Evolutionary conservation across 805 yeast species (phyloP).

Genomic region (Kodamaea neixiangensis): DNA sequence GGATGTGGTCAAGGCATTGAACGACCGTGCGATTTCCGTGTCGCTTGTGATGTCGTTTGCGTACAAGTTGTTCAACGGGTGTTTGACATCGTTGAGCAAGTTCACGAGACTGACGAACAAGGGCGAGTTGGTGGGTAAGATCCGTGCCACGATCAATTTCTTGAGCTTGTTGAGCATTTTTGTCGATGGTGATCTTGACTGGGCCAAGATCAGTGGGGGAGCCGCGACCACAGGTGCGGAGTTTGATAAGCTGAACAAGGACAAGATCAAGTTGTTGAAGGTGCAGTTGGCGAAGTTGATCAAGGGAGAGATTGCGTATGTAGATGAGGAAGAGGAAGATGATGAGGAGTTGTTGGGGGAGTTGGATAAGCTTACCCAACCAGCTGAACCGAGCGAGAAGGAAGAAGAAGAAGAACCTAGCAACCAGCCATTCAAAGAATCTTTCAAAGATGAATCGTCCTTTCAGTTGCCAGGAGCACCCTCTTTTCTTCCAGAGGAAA

Average conservation of each 20-base stretch:
- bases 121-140: constrained; percentile 30
- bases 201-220: constrained; percentile 36
- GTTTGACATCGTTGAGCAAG: constrained; percentile 26
- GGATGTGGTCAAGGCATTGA: constrained; percentile 49
- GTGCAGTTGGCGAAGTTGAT: constrained; percentile 39
- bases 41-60: constrained; percentile 33
- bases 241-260: constrained; percentile 30
- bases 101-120: constrained; percentile 28
- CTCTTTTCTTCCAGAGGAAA: constrained; percentile 4
- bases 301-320: constrained; percentile 35
- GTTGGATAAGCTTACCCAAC: constrained; percentile 15
- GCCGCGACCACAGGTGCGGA: constrained; percentile 24
- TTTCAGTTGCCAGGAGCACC: constrained; percentile 25
- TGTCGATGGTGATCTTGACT: constrained; percentile 31
- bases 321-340: constrained; percentile 24
- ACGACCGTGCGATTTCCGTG: constrained; percentile 47
- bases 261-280: constrained; percentile 38
- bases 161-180: constrained; percentile 31
- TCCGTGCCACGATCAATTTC: constrained; percentile 39
- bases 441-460: background rate
- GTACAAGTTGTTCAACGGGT: constrained; percentile 37
- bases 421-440: background rate
- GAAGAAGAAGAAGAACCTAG: background rate
- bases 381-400: background rate
- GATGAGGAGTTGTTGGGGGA: constrained; percentile 31